phyloP scores from a whole-genome alignment of 2,329 filamentous ascomycete species.

The Botrytis elliptica region DNA sequence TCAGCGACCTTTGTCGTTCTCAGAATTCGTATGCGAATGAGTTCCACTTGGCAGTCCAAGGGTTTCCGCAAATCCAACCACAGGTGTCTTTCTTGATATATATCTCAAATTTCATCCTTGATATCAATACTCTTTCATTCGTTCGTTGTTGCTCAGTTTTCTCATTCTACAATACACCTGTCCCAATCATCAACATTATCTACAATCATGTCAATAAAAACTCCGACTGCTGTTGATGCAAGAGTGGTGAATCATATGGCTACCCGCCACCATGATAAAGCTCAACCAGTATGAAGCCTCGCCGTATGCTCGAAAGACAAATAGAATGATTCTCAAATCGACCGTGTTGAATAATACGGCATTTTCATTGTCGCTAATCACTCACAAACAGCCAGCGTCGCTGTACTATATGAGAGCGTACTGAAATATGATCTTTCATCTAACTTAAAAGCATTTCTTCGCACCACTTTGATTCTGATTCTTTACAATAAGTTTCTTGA shows the following conservation, averaged over 20 bases:
- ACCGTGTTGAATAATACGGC: neutral
- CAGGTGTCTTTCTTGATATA: fast-evolving
- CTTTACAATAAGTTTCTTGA: neutral
- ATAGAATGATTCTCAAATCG: neutral
- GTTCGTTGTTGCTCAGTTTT: neutral
- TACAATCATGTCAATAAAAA: neutral
- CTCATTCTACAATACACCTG: neutral
- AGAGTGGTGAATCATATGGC: neutral
- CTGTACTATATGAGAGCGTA: neutral
- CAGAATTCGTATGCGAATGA: neutral
- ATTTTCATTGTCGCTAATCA: neutral
- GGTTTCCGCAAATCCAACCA: neutral
- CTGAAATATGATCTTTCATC: neutral
- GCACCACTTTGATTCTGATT: neutral
- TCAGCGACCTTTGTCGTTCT: fast-evolving
- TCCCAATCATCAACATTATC: too few relatives aligned
- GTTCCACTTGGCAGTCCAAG: neutral
- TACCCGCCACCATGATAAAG: neutral
- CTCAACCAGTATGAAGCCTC: fast-evolving
- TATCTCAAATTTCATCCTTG: fast-evolving
- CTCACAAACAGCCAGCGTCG: neutral
- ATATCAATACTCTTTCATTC: neutral
- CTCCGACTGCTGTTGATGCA: fast-evolving
- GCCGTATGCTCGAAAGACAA: fast-evolving
- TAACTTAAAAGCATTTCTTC: neutral